A percentile compares a stretch with the other conserved stretches of the same genome.
Conservation (phyloP, 208 protist genomes). For the Trypanosoma platydactyli region DNA sequence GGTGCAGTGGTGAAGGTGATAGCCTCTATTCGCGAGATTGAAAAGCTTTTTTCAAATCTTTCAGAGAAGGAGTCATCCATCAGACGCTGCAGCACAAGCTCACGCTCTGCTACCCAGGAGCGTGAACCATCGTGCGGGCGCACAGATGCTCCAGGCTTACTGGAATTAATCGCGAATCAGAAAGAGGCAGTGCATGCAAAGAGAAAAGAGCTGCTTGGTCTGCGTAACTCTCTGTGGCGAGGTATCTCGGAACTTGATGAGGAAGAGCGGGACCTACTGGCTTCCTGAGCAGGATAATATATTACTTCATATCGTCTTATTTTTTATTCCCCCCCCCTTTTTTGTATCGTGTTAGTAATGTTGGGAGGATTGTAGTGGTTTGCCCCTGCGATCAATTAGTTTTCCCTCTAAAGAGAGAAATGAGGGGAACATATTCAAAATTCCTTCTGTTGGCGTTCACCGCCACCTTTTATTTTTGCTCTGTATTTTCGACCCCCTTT, state of each 20-base stretch:
- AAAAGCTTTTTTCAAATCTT: constrained; percentile 7
- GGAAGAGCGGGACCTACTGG: constrained; percentile 16
- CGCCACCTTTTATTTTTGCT: no score
- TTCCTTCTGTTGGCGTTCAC: no score
- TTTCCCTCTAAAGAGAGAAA: no score
- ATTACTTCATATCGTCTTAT: neutral
- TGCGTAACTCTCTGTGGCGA: constrained; percentile 24
- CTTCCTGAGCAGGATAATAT: neutral
- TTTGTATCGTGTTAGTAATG: no score
- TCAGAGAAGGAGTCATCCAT: constrained; percentile 10
- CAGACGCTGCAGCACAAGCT: neutral
- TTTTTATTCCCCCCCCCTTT: no score
- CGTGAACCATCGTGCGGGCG: neutral
- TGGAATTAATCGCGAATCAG: constrained; percentile 11
- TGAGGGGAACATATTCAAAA: no score
- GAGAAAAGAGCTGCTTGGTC: constrained; percentile 10
- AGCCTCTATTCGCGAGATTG: constrained; percentile 10
- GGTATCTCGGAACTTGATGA: constrained; percentile 26
- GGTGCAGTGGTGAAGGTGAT: constrained; percentile 12
- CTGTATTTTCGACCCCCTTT: no score
- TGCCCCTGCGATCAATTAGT: no score
- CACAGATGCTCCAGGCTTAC: neutral
- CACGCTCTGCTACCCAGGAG: neutral
- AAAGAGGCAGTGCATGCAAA: constrained; percentile 17
- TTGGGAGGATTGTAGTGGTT: no score